Percentiles rank a stretch among this genome's conserved stretches.
These are phyloP conservation scores for Pichia sp. DNA, from an alignment of 1,139 yeast species.

Conservation along the genomic window DNA sequence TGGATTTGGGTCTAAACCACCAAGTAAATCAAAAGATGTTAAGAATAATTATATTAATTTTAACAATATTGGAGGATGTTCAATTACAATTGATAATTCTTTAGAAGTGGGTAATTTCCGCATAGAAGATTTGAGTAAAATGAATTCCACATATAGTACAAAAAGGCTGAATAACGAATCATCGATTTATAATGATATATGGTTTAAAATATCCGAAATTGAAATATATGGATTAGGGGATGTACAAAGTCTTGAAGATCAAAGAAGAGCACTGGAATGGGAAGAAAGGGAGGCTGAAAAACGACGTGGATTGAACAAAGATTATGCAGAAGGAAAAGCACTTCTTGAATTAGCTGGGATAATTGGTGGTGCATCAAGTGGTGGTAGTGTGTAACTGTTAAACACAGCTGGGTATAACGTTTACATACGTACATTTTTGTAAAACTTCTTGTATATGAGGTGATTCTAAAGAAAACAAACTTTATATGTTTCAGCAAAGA, in stretches of 20 bases:
- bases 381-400: slow-evolving; percentile 35
- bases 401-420: too few species aligned
- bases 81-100: slow-evolving; percentile 69
- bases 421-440: too few species aligned
- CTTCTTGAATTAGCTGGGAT: slow-evolving; percentile 87
- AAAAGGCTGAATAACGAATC: not conserved
- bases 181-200: slow-evolving; percentile 43
- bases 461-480: too few species aligned
- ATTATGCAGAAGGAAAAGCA: slow-evolving; percentile 76
- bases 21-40: slow-evolving; percentile 39
- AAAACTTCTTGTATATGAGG: too few species aligned
- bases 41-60: slow-evolving; percentile 15
- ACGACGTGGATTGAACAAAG: slow-evolving; percentile 54
- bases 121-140: slow-evolving; percentile 39
- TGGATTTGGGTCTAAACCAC: slow-evolving; percentile 72
- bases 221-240: slow-evolving; percentile 94
- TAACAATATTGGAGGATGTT: slow-evolving; percentile 57
- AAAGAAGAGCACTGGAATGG: slow-evolving; percentile 81
- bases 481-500: too few species aligned
- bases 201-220: slow-evolving; percentile 64
- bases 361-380: slow-evolving; percentile 64
- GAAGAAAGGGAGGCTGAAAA: slow-evolving; percentile 80
- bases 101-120: slow-evolving; percentile 79
- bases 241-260: slow-evolving; percentile 67
- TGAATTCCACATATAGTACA: slow-evolving; percentile 3